Evolutionary conservation across 192 early-diverging fungal species (phyloP).

Genomic region (Rhizoclosmatium globosum): DNA sequence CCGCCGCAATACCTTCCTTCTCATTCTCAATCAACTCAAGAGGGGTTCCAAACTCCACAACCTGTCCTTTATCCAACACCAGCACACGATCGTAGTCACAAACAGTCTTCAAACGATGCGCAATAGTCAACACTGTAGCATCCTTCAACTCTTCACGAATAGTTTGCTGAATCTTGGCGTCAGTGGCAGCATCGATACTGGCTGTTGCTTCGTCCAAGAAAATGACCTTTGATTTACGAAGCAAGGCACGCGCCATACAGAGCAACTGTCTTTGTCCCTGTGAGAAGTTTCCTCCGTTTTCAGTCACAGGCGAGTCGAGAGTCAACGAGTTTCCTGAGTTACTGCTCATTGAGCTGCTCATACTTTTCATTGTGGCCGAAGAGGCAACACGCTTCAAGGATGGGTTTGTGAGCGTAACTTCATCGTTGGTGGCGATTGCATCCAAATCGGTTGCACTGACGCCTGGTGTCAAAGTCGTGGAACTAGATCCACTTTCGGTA

Average conservation of each 20-base stretch:
- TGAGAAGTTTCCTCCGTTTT: constrained; percentile 51
- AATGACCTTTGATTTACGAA: constrained; percentile 47
- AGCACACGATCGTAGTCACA: constrained; percentile 70
- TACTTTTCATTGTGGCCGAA: neutral
- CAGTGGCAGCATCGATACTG: constrained; percentile 30
- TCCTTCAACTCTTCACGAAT: constrained; percentile 49
- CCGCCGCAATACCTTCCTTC: constrained; percentile 32
- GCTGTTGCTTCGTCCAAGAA: constrained; percentile 56
- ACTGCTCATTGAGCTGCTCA: neutral
- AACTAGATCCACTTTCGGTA: constrained; percentile 12
- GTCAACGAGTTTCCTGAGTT: neutral
- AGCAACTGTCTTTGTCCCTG: constrained; percentile 52
- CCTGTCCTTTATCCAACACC: constrained; percentile 78
- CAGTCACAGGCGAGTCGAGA: constrained; percentile 38
- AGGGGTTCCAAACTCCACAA: constrained; percentile 88
- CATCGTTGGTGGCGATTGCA: neutral
- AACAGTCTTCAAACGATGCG: constrained; percentile 44
- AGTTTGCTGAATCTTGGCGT: constrained; percentile 45
- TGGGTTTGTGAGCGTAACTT: neutral
- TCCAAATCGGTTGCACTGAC: constrained; percentile 9
- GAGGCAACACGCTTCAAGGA: neutral
- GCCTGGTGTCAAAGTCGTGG: constrained; percentile 1
- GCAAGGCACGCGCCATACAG: constrained; percentile 59
- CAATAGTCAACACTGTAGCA: constrained; percentile 47
- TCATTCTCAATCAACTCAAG: constrained; percentile 65